Conservation (phyloP, 2,329 filamentous ascomycete genomes). For the Colletotrichum noveboracense region DNA sequence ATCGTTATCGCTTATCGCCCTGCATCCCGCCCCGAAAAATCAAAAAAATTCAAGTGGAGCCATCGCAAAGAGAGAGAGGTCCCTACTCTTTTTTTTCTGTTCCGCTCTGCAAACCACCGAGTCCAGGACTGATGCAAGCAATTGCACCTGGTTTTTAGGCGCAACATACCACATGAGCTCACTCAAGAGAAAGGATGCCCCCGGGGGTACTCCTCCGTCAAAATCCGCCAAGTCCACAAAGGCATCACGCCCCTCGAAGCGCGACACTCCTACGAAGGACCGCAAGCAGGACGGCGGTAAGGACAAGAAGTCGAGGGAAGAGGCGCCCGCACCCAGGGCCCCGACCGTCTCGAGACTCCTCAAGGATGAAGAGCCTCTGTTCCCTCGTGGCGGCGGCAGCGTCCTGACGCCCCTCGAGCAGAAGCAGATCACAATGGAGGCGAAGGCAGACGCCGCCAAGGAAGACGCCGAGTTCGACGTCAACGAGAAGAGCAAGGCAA, state of each 20-base stretch:
- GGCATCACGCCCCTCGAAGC: slow-evolving; percentile 26
- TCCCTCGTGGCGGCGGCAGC: slow-evolving; percentile 91
- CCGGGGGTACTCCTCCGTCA: slow-evolving; percentile 52
- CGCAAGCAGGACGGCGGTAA: slow-evolving; percentile 37
- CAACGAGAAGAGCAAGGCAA: slow-evolving; percentile 47
- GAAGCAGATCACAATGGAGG: slow-evolving; percentile 94
- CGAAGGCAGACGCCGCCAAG: slow-evolving; percentile 88
- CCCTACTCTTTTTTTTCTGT: slow-evolving; percentile 2
- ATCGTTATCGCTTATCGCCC: slow-evolving; percentile 14
- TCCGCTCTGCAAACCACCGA: slow-evolving; percentile 4
- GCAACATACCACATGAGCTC: slow-evolving; percentile 49
- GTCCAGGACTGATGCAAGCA: slow-evolving; percentile 17
- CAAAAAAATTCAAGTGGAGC: slow-evolving; percentile 20
- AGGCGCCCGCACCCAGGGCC: slow-evolving; percentile 33
- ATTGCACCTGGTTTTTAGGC: slow-evolving; percentile 16
- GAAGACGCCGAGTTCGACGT: slow-evolving; percentile 72
- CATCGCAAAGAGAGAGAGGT: slow-evolving; percentile 8
- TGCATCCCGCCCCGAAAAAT: slow-evolving; percentile 4
- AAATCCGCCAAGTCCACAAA: slow-evolving; percentile 50
- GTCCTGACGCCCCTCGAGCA: slow-evolving; percentile 92
- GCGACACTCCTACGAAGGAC: slow-evolving; percentile 26
- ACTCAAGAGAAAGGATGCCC: slow-evolving; percentile 64
- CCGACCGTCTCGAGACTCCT: slow-evolving; percentile 48
- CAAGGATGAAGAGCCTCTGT: slow-evolving; percentile 85
- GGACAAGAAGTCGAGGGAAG: slow-evolving; percentile 33